Evolutionary conservation across 352 stramenopile genomes (phyloP), one percentile per base, ranked within the genome.

Genomic region (Phytophthora capsici): DNA sequence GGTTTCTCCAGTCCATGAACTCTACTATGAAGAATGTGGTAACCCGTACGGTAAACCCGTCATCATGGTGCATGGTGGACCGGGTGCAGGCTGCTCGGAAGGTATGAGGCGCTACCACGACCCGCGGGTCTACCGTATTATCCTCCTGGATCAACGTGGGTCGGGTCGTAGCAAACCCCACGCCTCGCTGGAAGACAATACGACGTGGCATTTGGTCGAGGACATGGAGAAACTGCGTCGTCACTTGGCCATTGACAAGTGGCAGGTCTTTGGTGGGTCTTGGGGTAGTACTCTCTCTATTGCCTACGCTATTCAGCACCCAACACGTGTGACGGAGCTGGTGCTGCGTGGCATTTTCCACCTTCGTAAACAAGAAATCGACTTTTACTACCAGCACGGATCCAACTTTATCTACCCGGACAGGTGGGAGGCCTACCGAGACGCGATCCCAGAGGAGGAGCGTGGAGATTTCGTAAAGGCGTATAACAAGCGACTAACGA

Each of bases 51-150:
- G 88, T 48, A 96, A 94, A 64, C 90, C 93, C 5, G 95, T 96
- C 30, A 83, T 99, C n/a, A 92, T 98, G 69, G 84, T 98, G 22
- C 96, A 99, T 71, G 96, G 96, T 25, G 96, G 96, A 2, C 96
- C 96, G 0, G 96, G 96, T 10, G 89, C 87, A 1, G 94, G 90
- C 32, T 98, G 92, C 75, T 91, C 77, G 28, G 80, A 89, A 0
- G 82, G 71, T 61, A 97, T 98, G 86, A 84, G 89, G 19, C 90
- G 88, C 46, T 98, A 94, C 76, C 97, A 98, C 76, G 89, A 98
- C 77, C 94, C 93, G 17, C 58, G 80, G 20, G 77, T 93, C 13
- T 98, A 98, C 66, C 87, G 82, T 43, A 97, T 99, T 46, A 93
- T 98, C 46, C 76, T 98, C 23, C 64, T 98, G 25, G 96, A 99